Base-by-base conservation (phyloP, 2,329 filamentous ascomycete genomes). In the Penicillium concentricum region DNA sequence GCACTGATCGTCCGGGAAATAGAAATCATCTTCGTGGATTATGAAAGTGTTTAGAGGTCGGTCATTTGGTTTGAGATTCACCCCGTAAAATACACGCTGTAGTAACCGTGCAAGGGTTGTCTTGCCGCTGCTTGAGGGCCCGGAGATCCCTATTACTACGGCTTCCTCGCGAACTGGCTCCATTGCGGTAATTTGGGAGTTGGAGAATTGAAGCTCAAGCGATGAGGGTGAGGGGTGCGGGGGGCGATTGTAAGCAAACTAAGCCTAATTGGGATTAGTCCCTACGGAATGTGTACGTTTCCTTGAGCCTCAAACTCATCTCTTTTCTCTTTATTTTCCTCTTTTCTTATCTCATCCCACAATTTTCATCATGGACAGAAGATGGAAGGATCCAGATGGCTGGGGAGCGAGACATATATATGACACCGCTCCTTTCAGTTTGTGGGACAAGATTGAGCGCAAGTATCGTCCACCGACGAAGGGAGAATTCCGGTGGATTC, bases 11-110 rank as follows among this genome's bases (percentile, higher is more conserved):
- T 97, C 93, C 1, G 89, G 81, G 62, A 86, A 87, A 78, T 96
- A 99, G 72, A 97, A 99, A 75, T 99, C 94, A 78, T 99, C 94
- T 72, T 96, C 87, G 73, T 99, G 94, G 22, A 99, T 82, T 68
- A 97, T 90, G 69, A 92, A 93, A 0, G 75, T 69, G 5, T 64
- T 67, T 9, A 74, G 28, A 22, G 10, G 16, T n/a, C 3, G 9
- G 42, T 28, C 16, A 2, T 37, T 38, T 2, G 38, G 12, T 7
- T 61, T 54, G 0, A 62, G 47, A 20, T 41, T 37, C 2, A 64
- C 60, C 20, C 64, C 62, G 9, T 87, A 87, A 68, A 97, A 92
- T 63, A 96, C 87, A 70, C 90, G 86, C 57, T 91, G 87, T 18
- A 99, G 81, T 13, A 97, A 82, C 2, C 93, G 85, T 20, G 92